Percentiles rank a stretch among this genome's conserved stretches.
Evolutionary conservation across 1,139 yeast genomes (phyloP).

Genomic region (Insectozyma bohioensis): DNA sequence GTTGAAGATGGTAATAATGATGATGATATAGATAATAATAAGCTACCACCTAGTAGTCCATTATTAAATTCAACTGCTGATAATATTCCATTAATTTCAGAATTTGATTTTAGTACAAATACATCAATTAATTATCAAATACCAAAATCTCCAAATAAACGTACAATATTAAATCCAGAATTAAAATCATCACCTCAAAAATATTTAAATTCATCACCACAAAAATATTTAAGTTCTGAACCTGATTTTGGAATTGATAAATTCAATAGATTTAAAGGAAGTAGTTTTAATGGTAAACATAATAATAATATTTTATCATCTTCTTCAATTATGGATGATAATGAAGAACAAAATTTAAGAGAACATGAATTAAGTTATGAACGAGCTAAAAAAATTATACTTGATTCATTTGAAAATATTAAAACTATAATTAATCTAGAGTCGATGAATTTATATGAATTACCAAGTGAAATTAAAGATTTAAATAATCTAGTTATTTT

Average conservation of each 20-base stretch:
- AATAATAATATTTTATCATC: constrained; percentile 28
- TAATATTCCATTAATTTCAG: constrained; percentile 26
- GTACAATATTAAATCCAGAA: constrained; percentile 4
- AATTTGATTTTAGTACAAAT: constrained; percentile 26
- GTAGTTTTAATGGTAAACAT: constrained; percentile 19
- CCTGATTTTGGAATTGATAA: constrained; percentile 49
- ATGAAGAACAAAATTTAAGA: constrained; percentile 10
- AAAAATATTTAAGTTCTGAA: constrained; percentile 33
- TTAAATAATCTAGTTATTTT: constrained; percentile 44
- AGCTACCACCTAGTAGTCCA: constrained; percentile 36
- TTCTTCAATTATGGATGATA: constrained; percentile 19
- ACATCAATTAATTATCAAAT: constrained; percentile 19
- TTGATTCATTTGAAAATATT: constrained; percentile 41
- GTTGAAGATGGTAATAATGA: constrained; percentile 5
- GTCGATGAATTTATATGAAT: constrained; percentile 34
- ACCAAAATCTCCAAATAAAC: constrained; percentile 28
- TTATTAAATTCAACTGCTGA: constrained; percentile 14
- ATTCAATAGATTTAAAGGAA: constrained; percentile 38
- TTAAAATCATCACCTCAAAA: constrained; percentile 1
- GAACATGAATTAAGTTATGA: constrained; percentile 16
- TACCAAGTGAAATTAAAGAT: constrained; percentile 47
- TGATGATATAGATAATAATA: constrained; percentile 10
- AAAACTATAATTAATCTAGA: constrained; percentile 36
- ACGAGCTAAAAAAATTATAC: constrained; percentile 34
- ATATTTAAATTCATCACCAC: constrained; percentile 6